A percentile compares a stretch with the other conserved stretches of the same genome.
Evolutionary conservation across 331 rosid species (phyloP).

Genomic region (Malus hybrid): DNA sequence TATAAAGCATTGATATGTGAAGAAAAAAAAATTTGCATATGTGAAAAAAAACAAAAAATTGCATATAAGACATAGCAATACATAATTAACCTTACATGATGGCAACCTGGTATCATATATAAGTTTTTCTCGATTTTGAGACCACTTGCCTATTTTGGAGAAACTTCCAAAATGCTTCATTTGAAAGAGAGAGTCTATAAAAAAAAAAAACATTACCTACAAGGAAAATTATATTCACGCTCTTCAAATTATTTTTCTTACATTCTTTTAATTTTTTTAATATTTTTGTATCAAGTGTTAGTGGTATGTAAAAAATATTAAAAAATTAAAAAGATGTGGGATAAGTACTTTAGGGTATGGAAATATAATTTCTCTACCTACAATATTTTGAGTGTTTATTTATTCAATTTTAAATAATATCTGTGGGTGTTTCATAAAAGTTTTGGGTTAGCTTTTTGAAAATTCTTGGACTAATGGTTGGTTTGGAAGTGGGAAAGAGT

Average conservation of each 20-base stretch:
- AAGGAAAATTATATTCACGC: no score
- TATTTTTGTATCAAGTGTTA: no score
- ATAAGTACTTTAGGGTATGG: no score
- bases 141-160: background rate
- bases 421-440: background rate
- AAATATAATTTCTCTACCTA: background rate
- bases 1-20: no score
- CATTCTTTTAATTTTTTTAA: no score
- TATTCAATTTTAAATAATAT: background rate
- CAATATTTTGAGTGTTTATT: background rate
- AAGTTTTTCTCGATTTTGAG: background rate
- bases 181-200: background rate
- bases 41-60: no score
- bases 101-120: accelerated
- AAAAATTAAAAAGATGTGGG: no score
- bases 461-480: background rate
- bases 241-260: no score
- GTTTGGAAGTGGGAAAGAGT: slow-evolving; percentile 8
- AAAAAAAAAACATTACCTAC: background rate
- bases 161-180: slow-evolving; percentile 6
- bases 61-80: no score
- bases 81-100: no score
- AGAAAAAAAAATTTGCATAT: no score
- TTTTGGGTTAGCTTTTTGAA: background rate
- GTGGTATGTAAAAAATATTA: no score